These are phyloP conservation scores for Rhododendron ovatum DNA, from an alignment of 148 eudicot genomes.

Conservation along the genomic window DNA sequence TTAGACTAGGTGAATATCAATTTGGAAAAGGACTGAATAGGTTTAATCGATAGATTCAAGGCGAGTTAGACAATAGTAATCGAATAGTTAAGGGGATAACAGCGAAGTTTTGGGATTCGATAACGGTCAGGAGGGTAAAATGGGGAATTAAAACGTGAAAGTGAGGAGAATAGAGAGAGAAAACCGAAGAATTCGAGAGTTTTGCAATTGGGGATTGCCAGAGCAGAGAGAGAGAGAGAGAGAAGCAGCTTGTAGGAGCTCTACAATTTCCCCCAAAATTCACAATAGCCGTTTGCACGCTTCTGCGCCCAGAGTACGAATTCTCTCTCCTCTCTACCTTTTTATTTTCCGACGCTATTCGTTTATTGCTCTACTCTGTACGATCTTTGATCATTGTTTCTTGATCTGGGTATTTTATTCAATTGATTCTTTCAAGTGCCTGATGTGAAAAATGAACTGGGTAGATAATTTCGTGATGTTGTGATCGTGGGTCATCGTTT, in stretches of 20 bases:
- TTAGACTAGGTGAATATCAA: too few relatives aligned
- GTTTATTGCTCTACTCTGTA: neutral
- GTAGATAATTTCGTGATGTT: neutral
- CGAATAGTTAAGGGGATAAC: too few relatives aligned
- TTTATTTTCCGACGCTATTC: too few relatives aligned
- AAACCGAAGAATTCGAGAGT: neutral
- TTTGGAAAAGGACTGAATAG: too few relatives aligned
- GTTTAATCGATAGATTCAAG: too few relatives aligned
- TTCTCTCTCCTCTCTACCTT: neutral
- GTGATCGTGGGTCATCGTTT: neutral
- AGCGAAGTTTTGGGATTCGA: neutral
- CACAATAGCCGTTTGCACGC: neutral
- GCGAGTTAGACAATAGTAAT: too few relatives aligned
- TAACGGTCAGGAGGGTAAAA: neutral
- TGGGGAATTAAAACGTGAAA: neutral
- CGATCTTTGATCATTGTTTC: neutral
- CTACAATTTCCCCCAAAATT: neutral
- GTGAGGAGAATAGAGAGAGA: neutral
- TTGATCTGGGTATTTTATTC: neutral
- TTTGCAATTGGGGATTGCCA: neutral
- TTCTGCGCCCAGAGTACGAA: neutral
- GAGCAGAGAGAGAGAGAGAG: too few relatives aligned
- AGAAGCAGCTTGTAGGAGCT: neutral
- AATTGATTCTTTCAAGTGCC: neutral
- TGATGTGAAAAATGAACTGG: neutral